phyloP scores from a whole-genome alignment of 148 eudicot species.

The Chenopodium berlandieri region DNA sequence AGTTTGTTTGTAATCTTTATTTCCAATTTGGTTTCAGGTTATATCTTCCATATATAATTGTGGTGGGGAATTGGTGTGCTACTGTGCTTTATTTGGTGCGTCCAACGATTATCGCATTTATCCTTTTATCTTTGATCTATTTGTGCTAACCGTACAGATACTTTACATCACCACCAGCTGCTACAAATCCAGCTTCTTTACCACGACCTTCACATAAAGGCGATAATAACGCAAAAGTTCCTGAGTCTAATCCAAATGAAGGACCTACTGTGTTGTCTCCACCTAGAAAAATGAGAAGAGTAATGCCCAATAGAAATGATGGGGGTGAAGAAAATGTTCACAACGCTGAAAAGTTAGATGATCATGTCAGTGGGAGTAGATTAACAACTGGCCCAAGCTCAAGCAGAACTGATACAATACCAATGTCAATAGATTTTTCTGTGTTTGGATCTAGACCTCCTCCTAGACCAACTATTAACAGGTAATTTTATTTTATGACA shows the following conservation, averaged over 20 bases:
- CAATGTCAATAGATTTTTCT: constrained; percentile 90
- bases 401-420: constrained; percentile 50
- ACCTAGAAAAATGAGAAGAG: constrained; percentile 84
- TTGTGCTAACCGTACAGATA: constrained; percentile 45
- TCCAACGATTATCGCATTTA: not conserved
- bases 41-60: not conserved
- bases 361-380: constrained; percentile 51
- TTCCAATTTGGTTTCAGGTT: not conserved
- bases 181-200: constrained; percentile 75
- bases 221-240: constrained; percentile 47
- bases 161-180: constrained; percentile 78
- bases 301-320: constrained; percentile 69
- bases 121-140: not conserved
- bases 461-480: constrained; percentile 86
- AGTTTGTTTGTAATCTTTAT: not conserved
- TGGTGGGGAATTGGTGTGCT: not conserved
- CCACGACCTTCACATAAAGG: constrained; percentile 83
- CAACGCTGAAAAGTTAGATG: constrained; percentile 52
- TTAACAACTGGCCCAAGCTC: constrained; percentile 49
- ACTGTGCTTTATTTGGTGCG: not conserved
- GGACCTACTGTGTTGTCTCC: constrained; percentile 97
- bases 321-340: constrained; percentile 56
- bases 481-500: constrained; percentile 37
- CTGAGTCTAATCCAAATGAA: constrained; percentile 53
- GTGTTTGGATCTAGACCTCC: constrained; percentile 71